Conservation (phyloP, 2,329 filamentous ascomycete species). For the Endoconidiophora polonica region DNA sequence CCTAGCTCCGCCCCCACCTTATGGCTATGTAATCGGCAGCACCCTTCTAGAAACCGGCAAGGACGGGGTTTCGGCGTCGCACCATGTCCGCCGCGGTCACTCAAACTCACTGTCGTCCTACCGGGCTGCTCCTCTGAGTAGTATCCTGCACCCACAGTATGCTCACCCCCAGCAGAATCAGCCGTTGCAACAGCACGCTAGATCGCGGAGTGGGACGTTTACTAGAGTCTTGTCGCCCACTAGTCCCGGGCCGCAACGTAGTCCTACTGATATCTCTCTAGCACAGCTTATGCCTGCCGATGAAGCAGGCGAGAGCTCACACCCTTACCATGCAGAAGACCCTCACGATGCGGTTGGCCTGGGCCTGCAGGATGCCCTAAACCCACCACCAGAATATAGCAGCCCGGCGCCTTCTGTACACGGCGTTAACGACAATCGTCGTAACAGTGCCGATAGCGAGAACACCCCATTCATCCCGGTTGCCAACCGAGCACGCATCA, state of each 20-base stretch:
- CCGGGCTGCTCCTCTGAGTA: slow-evolving; percentile 23
- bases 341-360: slow-evolving; percentile 20
- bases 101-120: slow-evolving; percentile 25
- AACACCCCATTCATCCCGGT: slow-evolving; percentile 34
- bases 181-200: slow-evolving; percentile 44
- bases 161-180: no score
- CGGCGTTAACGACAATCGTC: slow-evolving; percentile 32
- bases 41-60: slow-evolving; percentile 83
- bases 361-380: slow-evolving; percentile 37
- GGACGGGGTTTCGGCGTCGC: slow-evolving; percentile 25
- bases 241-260: slow-evolving; percentile 76
- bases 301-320: slow-evolving; percentile 55
- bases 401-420: slow-evolving; percentile 40
- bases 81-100: slow-evolving; percentile 20
- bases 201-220: slow-evolving; percentile 64
- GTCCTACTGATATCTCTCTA: slow-evolving; percentile 89
- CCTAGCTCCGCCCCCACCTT: slow-evolving; percentile 84
- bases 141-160: slow-evolving; percentile 18
- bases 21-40: slow-evolving; percentile 91
- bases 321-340: slow-evolving; percentile 15
- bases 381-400: slow-evolving; percentile 55
- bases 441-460: slow-evolving; percentile 42
- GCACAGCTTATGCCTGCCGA: slow-evolving; percentile 63
- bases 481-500: slow-evolving; percentile 33
- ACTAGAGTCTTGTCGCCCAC: slow-evolving; percentile 52